Evolutionary conservation across 305 asterid genomes (phyloP).

Genomic region (Fraxinus xanthoxyloides): DNA sequence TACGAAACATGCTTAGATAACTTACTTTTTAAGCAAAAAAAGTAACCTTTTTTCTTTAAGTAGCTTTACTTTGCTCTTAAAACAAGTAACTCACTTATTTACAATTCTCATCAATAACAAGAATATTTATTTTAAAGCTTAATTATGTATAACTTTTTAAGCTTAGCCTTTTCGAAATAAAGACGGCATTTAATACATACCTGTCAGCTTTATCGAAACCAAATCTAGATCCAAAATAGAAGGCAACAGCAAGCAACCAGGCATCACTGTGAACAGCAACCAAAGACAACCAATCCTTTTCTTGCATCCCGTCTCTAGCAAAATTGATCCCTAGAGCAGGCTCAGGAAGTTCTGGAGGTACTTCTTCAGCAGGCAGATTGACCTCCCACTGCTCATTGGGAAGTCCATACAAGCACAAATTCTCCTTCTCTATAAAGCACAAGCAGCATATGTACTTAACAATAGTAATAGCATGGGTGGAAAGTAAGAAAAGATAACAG

Average conservation of each 20-base stretch:
- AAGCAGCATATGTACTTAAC: background rate
- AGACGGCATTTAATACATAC: slow-evolving; percentile 15
- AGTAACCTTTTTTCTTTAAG: background rate
- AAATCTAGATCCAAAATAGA: slow-evolving; percentile 44
- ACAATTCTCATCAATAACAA: background rate
- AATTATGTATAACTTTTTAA: background rate
- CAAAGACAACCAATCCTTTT: slow-evolving; percentile 46
- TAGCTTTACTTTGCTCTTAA: background rate
- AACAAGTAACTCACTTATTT: background rate
- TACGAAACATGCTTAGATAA: background rate
- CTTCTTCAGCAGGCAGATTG: slow-evolving; percentile 44
- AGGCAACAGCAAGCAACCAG: slow-evolving; percentile 48
- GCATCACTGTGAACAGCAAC: slow-evolving; percentile 52
- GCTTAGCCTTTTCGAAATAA: background rate
- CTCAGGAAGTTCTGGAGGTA: slow-evolving; percentile 49
- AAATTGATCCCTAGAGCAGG: slow-evolving; percentile 52
- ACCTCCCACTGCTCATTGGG: slow-evolving; percentile 48
- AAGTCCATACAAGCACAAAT: slow-evolving; percentile 47
- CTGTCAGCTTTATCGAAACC: slow-evolving; percentile 46
- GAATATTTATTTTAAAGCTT: background rate
- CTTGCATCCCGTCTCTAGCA: slow-evolving; percentile 54
- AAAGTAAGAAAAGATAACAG: background rate
- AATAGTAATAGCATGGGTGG: background rate
- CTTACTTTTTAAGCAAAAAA: background rate
- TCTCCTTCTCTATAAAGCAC: slow-evolving; percentile 42